Percentiles rank a stretch among this genome's conserved stretches.
phyloP scores from a whole-genome alignment of 805 yeast species.

The Myxozyma monticola region DNA sequence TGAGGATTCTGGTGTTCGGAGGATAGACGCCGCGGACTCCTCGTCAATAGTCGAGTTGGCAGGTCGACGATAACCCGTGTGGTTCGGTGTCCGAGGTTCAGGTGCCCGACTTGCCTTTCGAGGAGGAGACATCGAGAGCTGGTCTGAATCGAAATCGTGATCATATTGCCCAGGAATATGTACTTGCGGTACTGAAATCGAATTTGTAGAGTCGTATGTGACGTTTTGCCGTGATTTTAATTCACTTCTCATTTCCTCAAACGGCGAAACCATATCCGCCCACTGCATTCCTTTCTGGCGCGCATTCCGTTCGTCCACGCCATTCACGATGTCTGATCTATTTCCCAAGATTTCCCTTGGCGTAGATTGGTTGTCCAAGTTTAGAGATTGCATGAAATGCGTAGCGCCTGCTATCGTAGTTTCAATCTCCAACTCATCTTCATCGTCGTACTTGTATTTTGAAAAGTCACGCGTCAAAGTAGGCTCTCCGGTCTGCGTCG shows the following conservation, averaged over 20 bases:
- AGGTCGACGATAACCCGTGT: slow-evolving; percentile 12
- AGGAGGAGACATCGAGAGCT: slow-evolving; percentile 15
- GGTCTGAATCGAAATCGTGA: slow-evolving; percentile 8
- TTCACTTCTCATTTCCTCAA: slow-evolving; percentile 24
- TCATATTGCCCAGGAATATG: too few species aligned
- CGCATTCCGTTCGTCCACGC: not conserved
- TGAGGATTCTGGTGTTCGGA: slow-evolving; percentile 27
- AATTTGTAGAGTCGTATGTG: slow-evolving; percentile 17
- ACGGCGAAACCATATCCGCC: slow-evolving; percentile 28
- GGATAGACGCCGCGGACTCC: slow-evolving; percentile 12
- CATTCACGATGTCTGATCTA: slow-evolving; percentile 7
- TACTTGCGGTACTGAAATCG: slow-evolving; percentile 12
- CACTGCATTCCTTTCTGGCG: too few species aligned
- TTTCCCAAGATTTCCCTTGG: slow-evolving; percentile 13
- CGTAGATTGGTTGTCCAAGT: slow-evolving; percentile 21
- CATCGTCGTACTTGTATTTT: slow-evolving; percentile 12
- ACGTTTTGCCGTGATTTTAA: not conserved
- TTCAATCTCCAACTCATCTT: slow-evolving; percentile 21
- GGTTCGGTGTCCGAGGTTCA: slow-evolving; percentile 9
- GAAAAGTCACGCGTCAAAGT: slow-evolving; percentile 8
- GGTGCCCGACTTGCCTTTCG: not conserved
- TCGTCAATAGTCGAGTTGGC: slow-evolving; percentile 27
- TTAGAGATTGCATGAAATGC: slow-evolving; percentile 14
- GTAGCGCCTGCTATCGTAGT: slow-evolving; percentile 17
- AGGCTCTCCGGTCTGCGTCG: too few species aligned